Conservation (phyloP, 2,329 filamentous ascomycete genomes). For the Bipolaris bicolor region DNA sequence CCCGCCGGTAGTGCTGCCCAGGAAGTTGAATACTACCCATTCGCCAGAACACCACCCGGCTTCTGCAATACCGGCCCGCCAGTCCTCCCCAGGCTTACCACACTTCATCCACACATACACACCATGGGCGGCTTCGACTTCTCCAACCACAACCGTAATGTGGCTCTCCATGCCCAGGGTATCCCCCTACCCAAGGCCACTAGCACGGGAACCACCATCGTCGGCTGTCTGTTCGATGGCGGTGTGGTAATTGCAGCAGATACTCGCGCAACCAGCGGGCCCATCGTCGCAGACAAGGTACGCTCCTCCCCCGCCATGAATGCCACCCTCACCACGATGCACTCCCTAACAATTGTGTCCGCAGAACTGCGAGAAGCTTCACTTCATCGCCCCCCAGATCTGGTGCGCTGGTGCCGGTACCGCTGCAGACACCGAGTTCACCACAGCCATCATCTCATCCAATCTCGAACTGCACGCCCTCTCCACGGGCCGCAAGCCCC, state of each 20-base stretch:
- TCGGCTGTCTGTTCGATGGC: constrained; percentile 94
- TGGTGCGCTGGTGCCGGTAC: constrained; percentile 99
- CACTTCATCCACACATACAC: not conserved
- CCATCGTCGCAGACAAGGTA: constrained; percentile 98
- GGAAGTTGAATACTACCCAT: not conserved
- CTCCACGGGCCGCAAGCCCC: constrained; percentile 93
- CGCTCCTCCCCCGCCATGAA: constrained; percentile 7
- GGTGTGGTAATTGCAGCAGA: constrained; percentile 99
- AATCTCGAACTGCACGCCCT: constrained; percentile 97
- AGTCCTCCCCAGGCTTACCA: not conserved
- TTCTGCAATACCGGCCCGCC: not conserved
- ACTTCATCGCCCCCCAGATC: constrained; percentile 98
- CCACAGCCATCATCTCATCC: constrained; percentile 96
- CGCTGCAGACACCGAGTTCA: constrained; percentile 98
- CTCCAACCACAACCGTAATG: constrained; percentile 99
- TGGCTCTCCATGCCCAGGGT: constrained; percentile 89
- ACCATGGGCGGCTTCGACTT: constrained; percentile 82
- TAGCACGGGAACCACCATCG: constrained; percentile 98
- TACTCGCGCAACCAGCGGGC: constrained; percentile 93
- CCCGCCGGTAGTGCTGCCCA: not conserved
- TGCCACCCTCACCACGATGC: not conserved
- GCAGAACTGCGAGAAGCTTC: constrained; percentile 98
- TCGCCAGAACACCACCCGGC: not conserved
- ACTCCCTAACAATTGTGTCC: constrained; percentile 15
- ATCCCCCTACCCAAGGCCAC: constrained; percentile 96